Percentiles rank a stretch among this genome's conserved stretches.
These are phyloP conservation scores for Paulownia fortunei DNA, from an alignment of 257 asterid species.

Conservation along the genomic window DNA sequence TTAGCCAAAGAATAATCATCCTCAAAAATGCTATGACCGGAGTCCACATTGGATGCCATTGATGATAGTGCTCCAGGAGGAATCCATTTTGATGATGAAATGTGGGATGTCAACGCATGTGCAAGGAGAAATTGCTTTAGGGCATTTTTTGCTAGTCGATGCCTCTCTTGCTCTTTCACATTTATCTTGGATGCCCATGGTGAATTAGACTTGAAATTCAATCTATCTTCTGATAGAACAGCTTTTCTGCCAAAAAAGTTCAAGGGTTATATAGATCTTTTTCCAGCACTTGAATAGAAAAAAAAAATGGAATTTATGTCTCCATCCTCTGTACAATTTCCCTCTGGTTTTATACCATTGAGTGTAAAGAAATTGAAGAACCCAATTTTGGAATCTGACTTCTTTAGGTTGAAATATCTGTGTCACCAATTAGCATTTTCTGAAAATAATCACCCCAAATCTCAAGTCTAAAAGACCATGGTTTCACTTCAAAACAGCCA, in stretches of 20 bases:
- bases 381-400: too few relatives aligned
- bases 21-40: constrained; percentile 29
- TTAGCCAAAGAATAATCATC: constrained; percentile 37
- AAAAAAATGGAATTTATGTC: neutral
- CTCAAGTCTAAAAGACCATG: neutral
- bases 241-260: constrained; percentile 47
- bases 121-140: constrained; percentile 30
- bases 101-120: constrained; percentile 12
- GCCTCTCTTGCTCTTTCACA: constrained; percentile 42
- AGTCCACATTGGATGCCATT: constrained; percentile 37
- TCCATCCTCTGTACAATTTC: neutral
- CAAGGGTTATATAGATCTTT: constrained; percentile 3
- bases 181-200: constrained; percentile 36
- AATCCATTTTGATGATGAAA: constrained; percentile 33
- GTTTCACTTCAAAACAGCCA: neutral
- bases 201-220: constrained; percentile 31
- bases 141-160: constrained; percentile 22
- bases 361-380: neutral
- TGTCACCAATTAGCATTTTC: neutral
- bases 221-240: constrained; percentile 38
- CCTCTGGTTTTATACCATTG: neutral
- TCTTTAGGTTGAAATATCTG: neutral
- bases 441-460: neutral
- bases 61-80: constrained; percentile 52
- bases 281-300: neutral